phyloP scores from a whole-genome alignment of 139 green algal genomes.

The Spirogloea muscicola region DNA sequence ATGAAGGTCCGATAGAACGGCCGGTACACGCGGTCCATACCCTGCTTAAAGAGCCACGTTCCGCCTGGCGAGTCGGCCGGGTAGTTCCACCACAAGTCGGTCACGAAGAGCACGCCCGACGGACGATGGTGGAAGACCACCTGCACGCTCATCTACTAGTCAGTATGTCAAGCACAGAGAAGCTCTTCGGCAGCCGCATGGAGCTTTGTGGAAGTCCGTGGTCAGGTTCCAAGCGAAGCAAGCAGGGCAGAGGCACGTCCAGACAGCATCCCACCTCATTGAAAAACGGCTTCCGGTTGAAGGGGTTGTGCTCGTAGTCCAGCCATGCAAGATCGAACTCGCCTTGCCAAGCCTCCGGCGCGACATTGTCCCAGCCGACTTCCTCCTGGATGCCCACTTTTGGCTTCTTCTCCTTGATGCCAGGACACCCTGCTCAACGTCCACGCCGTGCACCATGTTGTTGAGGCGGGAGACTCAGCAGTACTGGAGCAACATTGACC shows the following conservation, averaged over 20 bases:
- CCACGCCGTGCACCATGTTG: neutral
- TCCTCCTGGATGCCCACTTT: constrained; percentile 43
- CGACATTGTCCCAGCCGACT: constrained; percentile 19
- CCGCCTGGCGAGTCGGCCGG: constrained; percentile 32
- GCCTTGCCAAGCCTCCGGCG: constrained; percentile 49
- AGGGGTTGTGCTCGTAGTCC: constrained; percentile 54
- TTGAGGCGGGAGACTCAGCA: neutral
- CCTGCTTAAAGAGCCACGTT: constrained; percentile 58
- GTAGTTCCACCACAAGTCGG: constrained; percentile 62
- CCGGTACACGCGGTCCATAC: constrained; percentile 63
- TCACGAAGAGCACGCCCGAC: constrained; percentile 47
- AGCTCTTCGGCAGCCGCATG: too few species aligned
- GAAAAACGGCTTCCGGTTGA: constrained; percentile 60
- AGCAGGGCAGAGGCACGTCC: too few species aligned
- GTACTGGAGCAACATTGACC: neutral
- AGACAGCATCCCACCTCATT: constrained; percentile 53
- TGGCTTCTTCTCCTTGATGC: constrained; percentile 46
- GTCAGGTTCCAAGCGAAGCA: too few species aligned
- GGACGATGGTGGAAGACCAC: constrained; percentile 53
- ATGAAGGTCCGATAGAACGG: constrained; percentile 65
- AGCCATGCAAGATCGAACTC: constrained; percentile 52
- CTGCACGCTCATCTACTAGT: constrained; percentile 15
- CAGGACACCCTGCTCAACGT: constrained; percentile 46
- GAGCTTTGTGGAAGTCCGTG: too few species aligned
- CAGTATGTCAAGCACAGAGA: too few species aligned